phyloP scores from a whole-genome alignment of 352 stramenopile species.

The Thalassiosira oceanica region DNA sequence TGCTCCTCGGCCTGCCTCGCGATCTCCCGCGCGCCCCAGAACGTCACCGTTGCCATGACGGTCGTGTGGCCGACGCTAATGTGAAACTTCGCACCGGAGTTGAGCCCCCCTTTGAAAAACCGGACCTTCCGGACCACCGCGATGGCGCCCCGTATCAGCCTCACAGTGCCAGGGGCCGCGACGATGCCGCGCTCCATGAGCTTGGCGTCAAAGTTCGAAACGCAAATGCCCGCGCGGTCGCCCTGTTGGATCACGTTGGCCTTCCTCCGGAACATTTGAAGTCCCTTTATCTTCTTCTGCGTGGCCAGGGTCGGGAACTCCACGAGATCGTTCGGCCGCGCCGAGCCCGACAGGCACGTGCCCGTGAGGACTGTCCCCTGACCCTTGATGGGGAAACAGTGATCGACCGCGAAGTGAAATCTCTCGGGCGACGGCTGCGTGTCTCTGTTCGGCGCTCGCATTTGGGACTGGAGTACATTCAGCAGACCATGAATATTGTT shows the following conservation, averaged over 20 bases:
- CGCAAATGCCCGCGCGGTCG: slow-evolving; percentile 94
- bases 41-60: slow-evolving; percentile 85
- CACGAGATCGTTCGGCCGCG: slow-evolving; percentile 89
- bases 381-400: slow-evolving; percentile 96
- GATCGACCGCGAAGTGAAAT: slow-evolving; percentile 86
- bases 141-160: slow-evolving; percentile 78
- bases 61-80: slow-evolving; percentile 87
- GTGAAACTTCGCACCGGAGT: slow-evolving; percentile 82
- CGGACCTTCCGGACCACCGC: slow-evolving; percentile 83
- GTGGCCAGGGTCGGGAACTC: slow-evolving; percentile 88
- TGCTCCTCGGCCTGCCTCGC: slow-evolving; percentile 26
- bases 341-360: slow-evolving; percentile 86
- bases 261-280: slow-evolving; percentile 96
- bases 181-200: slow-evolving; percentile 85
- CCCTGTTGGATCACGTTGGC: slow-evolving; percentile 86
- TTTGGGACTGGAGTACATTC: slow-evolving; percentile 62
- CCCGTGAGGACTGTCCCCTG: slow-evolving; percentile 97
- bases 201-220: slow-evolving; percentile 87
- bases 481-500: slow-evolving; percentile 85
- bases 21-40: slow-evolving; percentile 86
- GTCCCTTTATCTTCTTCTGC: slow-evolving; percentile 93
- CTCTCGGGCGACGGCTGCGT: slow-evolving; percentile 18
- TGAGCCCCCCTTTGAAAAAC: slow-evolving; percentile 75
- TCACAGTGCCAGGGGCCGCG: slow-evolving; percentile 80
- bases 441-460: slow-evolving; percentile 69